Evolutionary conservation across 2,329 filamentous ascomycete species (phyloP).

Genomic region (Intubia oerlemansii): DNA sequence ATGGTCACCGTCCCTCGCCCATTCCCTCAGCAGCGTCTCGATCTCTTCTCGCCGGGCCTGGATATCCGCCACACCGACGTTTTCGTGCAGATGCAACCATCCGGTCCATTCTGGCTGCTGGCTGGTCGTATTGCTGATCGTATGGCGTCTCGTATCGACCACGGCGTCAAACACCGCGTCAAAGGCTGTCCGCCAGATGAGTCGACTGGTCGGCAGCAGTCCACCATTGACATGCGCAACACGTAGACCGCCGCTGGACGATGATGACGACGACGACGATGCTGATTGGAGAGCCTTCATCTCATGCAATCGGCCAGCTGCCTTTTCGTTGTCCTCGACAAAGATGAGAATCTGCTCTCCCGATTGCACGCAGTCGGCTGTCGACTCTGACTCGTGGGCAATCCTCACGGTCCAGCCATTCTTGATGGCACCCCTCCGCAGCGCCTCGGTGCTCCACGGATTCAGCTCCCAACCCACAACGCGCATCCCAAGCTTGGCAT

Average conservation of each 20-base stretch:
- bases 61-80: constrained; percentile 34
- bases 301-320: constrained; percentile 19
- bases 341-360: constrained; percentile 38
- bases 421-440: constrained; percentile 49
- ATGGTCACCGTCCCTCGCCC: constrained; percentile 9
- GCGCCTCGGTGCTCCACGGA: constrained; percentile 65
- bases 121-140: too few species aligned
- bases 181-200: constrained; percentile 30
- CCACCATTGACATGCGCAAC: constrained; percentile 43
- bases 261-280: constrained; percentile 10
- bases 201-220: constrained; percentile 34
- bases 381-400: constrained; percentile 17
- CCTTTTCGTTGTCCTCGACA: constrained; percentile 42
- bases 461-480: constrained; percentile 86
- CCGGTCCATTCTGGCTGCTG: too few species aligned
- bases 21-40: constrained; percentile 21
- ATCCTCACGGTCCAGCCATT: constrained; percentile 46
- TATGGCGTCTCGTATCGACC: not conserved
- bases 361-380: constrained; percentile 15
- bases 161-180: constrained; percentile 8
- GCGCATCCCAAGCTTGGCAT: constrained; percentile 46
- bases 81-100: constrained; percentile 48
- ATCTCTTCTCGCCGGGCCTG: constrained; percentile 24
- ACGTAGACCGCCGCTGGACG: too few species aligned
- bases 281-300: too few species aligned